Percentiles rank a stretch among this genome's conserved stretches.
Evolutionary conservation across 179 eudicot species (phyloP).

Genomic region (Corrigiola litoralis): DNA sequence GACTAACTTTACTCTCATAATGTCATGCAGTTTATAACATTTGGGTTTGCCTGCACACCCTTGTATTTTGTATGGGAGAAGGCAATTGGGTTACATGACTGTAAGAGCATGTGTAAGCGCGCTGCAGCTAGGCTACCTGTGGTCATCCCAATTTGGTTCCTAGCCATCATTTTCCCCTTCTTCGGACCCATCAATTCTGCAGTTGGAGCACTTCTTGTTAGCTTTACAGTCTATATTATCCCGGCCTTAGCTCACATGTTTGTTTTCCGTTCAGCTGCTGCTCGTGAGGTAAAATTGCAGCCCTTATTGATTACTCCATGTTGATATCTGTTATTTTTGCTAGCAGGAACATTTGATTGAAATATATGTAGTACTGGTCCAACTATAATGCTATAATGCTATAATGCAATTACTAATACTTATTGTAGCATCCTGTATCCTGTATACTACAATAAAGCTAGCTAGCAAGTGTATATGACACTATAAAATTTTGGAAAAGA

Average conservation of each 20-base stretch:
- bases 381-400: no score
- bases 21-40: slow-evolving; percentile 45
- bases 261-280: slow-evolving; percentile 36
- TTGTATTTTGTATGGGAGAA: slow-evolving; percentile 51
- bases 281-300: slow-evolving; percentile 31
- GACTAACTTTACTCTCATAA: neutral
- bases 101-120: slow-evolving; percentile 41
- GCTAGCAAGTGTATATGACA: no score
- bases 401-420: no score
- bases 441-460: no score
- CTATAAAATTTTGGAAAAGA: no score
- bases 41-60: slow-evolving; percentile 54
- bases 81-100: slow-evolving; percentile 43
- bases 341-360: neutral
- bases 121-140: slow-evolving; percentile 44
- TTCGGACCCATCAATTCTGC: slow-evolving; percentile 51
- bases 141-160: slow-evolving; percentile 44
- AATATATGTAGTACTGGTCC: slow-evolving; percentile 6
- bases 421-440: no score
- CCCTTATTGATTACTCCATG: neutral
- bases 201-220: slow-evolving; percentile 44
- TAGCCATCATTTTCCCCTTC: slow-evolving; percentile 47
- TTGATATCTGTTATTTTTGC: neutral
- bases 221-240: slow-evolving; percentile 49
- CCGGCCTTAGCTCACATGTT: slow-evolving; percentile 49